Conservation (phyloP, 2,329 filamentous ascomycete genomes). For the Aureobasidium leucospermi region DNA sequence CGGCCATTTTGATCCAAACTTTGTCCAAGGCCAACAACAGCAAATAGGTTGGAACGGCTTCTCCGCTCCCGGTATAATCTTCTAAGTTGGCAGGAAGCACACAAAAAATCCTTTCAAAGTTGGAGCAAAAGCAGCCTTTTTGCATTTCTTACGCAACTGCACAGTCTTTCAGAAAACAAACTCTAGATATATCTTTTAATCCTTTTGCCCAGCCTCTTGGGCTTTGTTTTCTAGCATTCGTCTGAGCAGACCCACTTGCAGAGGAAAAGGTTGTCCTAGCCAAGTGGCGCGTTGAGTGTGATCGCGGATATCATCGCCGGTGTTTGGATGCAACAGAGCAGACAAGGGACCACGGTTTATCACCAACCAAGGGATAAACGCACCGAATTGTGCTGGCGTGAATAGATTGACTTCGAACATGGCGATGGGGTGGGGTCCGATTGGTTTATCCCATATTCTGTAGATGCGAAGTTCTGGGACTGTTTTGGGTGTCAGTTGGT, state of each 20-base stretch:
- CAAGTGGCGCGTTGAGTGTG: constrained; percentile 65
- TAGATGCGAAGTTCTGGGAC: constrained; percentile 84
- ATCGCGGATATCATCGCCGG: constrained; percentile 53
- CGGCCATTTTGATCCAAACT: constrained; percentile 21
- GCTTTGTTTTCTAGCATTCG: constrained; percentile 18
- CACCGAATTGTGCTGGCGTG: constrained; percentile 77
- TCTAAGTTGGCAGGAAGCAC: constrained; percentile 13
- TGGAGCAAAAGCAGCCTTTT: too few relatives aligned
- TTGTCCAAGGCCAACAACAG: constrained; percentile 22
- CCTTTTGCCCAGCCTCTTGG: background rate
- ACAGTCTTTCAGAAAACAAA: too few relatives aligned
- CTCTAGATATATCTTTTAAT: background rate
- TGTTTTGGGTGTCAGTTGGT: constrained; percentile 27
- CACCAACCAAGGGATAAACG: constrained; percentile 78
- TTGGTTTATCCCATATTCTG: constrained; percentile 63
- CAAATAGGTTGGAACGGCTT: constrained; percentile 21
- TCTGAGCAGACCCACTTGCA: constrained; percentile 51
- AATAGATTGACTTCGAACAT: constrained; percentile 95
- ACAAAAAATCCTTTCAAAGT: too few relatives aligned
- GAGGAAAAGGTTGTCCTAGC: constrained; percentile 60
- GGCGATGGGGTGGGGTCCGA: constrained; percentile 74
- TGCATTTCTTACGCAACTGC: too few relatives aligned
- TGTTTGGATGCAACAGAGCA: constrained; percentile 77
- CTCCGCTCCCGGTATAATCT: constrained; percentile 22
- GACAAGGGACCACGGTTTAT: constrained; percentile 75